Conservation (phyloP, 257 asterid genomes). For the Solanum chilense region DNA sequence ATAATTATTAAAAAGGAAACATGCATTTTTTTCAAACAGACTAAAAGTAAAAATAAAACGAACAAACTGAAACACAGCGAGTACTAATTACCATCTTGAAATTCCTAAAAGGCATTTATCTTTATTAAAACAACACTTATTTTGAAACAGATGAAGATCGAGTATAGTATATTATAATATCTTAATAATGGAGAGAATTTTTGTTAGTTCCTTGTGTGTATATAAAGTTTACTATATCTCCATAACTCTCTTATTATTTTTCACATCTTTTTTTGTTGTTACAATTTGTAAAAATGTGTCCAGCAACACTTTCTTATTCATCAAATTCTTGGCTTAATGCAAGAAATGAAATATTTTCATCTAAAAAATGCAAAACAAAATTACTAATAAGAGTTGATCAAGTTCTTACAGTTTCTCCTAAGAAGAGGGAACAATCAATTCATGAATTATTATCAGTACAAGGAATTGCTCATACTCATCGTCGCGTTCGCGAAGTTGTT, state of each 20-base stretch:
- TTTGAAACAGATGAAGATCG: too few relatives aligned
- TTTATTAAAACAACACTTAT: background rate
- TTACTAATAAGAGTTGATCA: constrained; percentile 16
- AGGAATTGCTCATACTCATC: constrained; percentile 30
- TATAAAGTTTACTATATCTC: background rate
- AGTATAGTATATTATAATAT: background rate
- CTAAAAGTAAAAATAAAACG: too few relatives aligned
- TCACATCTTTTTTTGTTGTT: background rate
- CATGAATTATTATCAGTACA: constrained; percentile 29
- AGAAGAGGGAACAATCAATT: constrained; percentile 4
- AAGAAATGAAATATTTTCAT: background rate
- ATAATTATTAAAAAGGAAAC: too few relatives aligned
- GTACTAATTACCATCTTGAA: background rate
- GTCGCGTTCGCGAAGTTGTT: constrained; percentile 38
- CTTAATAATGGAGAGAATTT: background rate
- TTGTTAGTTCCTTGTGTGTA: background rate
- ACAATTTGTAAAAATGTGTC: constrained; percentile 15
- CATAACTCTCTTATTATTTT: background rate
- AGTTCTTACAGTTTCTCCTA: constrained; percentile 33
- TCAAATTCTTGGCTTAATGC: constrained; percentile 8
- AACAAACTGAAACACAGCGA: background rate
- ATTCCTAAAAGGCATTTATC: too few relatives aligned
- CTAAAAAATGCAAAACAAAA: background rate
- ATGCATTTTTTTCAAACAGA: background rate
- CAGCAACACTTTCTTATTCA: constrained; percentile 25